phyloP scores from a whole-genome alignment of 495 filamentous ascomycete genomes.

The Penicillium antarcticum region DNA sequence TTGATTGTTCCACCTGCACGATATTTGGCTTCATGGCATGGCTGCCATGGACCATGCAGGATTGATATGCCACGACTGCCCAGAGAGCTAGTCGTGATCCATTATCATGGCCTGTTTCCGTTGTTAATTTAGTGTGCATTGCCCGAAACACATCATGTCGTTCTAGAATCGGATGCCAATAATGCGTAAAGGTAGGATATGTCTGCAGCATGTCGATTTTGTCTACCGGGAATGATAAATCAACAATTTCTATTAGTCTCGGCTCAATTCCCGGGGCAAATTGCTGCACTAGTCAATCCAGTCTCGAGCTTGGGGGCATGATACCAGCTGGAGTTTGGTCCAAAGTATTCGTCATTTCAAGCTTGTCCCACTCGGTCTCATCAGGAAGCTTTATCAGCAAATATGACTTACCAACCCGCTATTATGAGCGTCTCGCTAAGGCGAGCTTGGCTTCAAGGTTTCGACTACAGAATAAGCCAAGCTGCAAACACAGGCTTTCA shows the following conservation, averaged over 20 bases:
- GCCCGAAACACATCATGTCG: constrained; percentile 50
- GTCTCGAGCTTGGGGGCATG: not conserved
- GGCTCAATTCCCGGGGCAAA: not conserved
- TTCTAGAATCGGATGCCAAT: constrained; percentile 63
- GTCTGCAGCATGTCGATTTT: constrained; percentile 49
- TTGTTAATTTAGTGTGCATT: constrained; percentile 10
- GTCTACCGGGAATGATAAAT: constrained; percentile 11
- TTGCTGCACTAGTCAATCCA: not conserved
- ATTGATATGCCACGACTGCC: constrained; percentile 19
- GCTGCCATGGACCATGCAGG: not conserved
- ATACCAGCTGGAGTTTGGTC: not conserved
- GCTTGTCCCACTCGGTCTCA: constrained; percentile 12
- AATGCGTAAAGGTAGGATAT: constrained; percentile 62
- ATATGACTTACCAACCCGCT: constrained; percentile 14
- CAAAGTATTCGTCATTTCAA: constrained; percentile 7
- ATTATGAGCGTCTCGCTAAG: constrained; percentile 51
- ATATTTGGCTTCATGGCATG: not conserved
- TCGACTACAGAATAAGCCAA: constrained; percentile 57
- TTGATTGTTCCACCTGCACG: constrained; percentile 6
- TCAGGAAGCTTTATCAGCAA: not conserved
- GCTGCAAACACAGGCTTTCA: constrained; percentile 58
- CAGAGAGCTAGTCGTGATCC: constrained; percentile 21
- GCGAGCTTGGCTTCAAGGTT: constrained; percentile 56
- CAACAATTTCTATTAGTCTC: not conserved
- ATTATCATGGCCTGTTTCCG: constrained; percentile 7